Conservation (phyloP, 805 yeast genomes). For the Candida hungchunana region DNA sequence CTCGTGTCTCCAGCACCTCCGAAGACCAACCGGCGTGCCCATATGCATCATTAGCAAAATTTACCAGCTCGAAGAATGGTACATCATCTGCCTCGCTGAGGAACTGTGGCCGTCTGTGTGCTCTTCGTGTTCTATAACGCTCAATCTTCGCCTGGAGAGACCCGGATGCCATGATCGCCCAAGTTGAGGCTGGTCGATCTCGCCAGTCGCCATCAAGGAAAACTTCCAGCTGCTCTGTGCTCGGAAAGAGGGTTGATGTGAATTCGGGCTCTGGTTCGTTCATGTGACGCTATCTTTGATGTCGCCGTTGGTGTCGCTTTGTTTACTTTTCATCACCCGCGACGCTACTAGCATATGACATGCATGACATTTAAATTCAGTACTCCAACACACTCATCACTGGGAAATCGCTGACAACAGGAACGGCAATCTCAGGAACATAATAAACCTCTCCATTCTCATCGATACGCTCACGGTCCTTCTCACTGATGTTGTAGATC, state of each 20-base stretch:
- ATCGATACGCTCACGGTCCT: conserved; percentile 83
- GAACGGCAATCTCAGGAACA: conserved; percentile 72
- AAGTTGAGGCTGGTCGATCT: conserved; percentile 37
- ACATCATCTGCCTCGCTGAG: conserved; percentile 14
- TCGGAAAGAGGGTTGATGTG: too few species aligned
- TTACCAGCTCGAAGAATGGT: conserved; percentile 32
- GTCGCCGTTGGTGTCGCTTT: too few species aligned
- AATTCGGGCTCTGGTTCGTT: too few species aligned
- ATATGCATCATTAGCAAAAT: conserved; percentile 46
- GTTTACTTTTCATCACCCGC: conserved; percentile 1
- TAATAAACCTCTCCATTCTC: conserved; percentile 82
- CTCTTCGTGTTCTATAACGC: conserved; percentile 7
- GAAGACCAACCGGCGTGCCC: conserved; percentile 59
- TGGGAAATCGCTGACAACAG: conserved; percentile 61
- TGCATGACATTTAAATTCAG: conserved; percentile 25
- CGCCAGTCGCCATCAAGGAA: conserved; percentile 30
- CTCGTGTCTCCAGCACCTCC: conserved; percentile 30
- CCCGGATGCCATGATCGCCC: conserved; percentile 47
- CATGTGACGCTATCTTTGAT: too few species aligned
- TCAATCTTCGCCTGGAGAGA: conserved; percentile 46
- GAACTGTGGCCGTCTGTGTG: conserved; percentile 7
- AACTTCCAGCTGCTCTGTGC: conserved; percentile 17
- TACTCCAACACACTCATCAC: conserved; percentile 54
- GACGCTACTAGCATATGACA: conserved; percentile 3
- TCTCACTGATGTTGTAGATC: conserved; percentile 76